Evolutionary conservation across 495 filamentous ascomycete genomes (phyloP).

Genomic region (Xylaria longipes): DNA sequence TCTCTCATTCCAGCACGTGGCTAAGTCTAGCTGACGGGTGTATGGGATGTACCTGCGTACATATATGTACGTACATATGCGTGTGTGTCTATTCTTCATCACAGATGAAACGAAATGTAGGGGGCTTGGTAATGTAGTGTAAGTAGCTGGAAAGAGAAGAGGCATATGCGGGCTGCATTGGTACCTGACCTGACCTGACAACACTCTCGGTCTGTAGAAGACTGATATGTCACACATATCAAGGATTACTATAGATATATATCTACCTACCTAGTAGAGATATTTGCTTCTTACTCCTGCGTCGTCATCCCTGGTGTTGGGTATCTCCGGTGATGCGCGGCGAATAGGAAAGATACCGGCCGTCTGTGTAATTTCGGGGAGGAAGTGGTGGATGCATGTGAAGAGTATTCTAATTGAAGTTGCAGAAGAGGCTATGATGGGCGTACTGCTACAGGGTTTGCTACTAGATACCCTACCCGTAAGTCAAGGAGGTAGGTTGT

Average conservation of each 20-base stretch:
- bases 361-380: background rate
- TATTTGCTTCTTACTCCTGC: conserved; percentile 5
- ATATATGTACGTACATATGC: background rate
- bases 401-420: background rate
- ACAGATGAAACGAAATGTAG: background rate
- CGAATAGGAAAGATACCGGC: background rate
- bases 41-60: background rate
- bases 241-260: background rate
- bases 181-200: conserved; percentile 21
- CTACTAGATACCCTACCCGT: background rate
- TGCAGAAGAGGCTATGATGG: background rate
- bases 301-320: background rate
- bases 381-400: background rate
- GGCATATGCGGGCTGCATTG: conserved; percentile 11
- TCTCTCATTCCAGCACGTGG: conserved; percentile 13
- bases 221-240: conserved; percentile 6
- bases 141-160: background rate
- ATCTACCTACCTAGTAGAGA: background rate
- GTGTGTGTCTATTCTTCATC: background rate
- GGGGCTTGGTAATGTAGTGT: background rate
- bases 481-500: background rate
- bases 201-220: background rate
- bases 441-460: background rate
- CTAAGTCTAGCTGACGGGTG: background rate
- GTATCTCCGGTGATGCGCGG: background rate